A percentile compares a stretch with the other conserved stretches of the same genome.
phyloP scores from a whole-genome alignment of 1,284 basidiomycete species.

The Lentinula novae-zelandiae region DNA sequence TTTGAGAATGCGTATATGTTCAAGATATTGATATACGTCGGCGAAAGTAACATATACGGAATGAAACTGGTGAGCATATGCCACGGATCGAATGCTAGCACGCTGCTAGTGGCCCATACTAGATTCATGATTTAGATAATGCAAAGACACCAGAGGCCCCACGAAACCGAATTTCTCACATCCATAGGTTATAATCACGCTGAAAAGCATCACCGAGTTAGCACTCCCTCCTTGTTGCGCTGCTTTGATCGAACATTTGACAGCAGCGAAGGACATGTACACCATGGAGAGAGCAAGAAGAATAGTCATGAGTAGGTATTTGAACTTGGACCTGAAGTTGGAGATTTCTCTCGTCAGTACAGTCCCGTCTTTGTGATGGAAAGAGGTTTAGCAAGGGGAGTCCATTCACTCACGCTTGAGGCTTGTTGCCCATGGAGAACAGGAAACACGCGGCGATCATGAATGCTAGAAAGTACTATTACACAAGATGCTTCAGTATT shows the following conservation, averaged over 20 bases:
- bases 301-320: slow-evolving; percentile 81
- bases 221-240: slow-evolving; percentile 59
- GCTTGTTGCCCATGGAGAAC: slow-evolving; percentile 96
- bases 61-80: slow-evolving; percentile 89
- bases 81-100: slow-evolving; percentile 93
- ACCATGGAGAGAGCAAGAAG: slow-evolving; percentile 78
- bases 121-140: background rate
- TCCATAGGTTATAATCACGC: slow-evolving; percentile 84
- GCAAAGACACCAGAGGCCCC: background rate
- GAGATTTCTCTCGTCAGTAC: background rate
- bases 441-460: slow-evolving; percentile 88
- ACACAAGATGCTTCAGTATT: background rate
- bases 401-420: slow-evolving; percentile 64
- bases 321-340: slow-evolving; percentile 64
- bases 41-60: slow-evolving; percentile 85
- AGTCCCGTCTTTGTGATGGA: too few species aligned
- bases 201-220: slow-evolving; percentile 80
- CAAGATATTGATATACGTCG: slow-evolving; percentile 86
- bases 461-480: slow-evolving; percentile 81
- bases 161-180: slow-evolving; percentile 35
- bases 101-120: slow-evolving; percentile 74
- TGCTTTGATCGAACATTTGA: slow-evolving; percentile 72
- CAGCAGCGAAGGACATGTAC: slow-evolving; percentile 77
- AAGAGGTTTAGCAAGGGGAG: background rate
- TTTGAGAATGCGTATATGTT: slow-evolving; percentile 85